These are phyloP conservation scores for Ichthyophthirius multifiliis DNA, from an alignment of 169 alveolate genomes.

Conservation along the genomic window DNA sequence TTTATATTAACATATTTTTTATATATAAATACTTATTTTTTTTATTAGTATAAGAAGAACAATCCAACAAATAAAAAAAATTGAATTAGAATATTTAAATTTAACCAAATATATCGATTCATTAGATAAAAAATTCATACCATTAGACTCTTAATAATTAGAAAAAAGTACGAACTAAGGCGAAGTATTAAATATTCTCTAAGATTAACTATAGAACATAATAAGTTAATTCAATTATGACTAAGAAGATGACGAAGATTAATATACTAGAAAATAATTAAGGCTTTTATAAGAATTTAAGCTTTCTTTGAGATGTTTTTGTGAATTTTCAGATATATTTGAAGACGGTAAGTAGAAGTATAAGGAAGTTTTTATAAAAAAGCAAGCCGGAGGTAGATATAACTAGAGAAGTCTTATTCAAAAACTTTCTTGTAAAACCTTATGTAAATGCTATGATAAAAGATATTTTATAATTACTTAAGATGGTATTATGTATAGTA, in stretches of 20 bases:
- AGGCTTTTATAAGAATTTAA: neutral
- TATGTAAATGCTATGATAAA: neutral
- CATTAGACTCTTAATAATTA: neutral
- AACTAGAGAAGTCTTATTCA: neutral
- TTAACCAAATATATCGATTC: neutral
- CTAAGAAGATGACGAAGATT: neutral
- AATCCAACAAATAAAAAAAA: neutral
- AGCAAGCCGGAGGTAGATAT: conserved; percentile 1
- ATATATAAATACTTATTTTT: neutral
- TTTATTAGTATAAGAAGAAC: neutral
- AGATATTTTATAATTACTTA: conserved; percentile 6
- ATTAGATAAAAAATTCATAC: neutral
- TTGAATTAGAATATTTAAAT: neutral
- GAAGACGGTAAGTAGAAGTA: neutral
- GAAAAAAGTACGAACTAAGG: neutral
- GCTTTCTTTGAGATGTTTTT: neutral
- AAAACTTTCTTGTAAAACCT: neutral
- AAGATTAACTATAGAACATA: neutral
- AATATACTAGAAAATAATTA: neutral
- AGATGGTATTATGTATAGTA: conserved; percentile 12
- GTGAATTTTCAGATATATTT: neutral
- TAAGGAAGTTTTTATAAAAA: neutral
- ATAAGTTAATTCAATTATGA: neutral
- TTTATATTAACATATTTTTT: too few species aligned
- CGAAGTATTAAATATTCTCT: neutral